A percentile compares a stretch with the other conserved stretches of the same genome.
These are phyloP conservation scores for Cornus kousa DNA, from an alignment of 148 eudicot genomes.

Conservation along the genomic window DNA sequence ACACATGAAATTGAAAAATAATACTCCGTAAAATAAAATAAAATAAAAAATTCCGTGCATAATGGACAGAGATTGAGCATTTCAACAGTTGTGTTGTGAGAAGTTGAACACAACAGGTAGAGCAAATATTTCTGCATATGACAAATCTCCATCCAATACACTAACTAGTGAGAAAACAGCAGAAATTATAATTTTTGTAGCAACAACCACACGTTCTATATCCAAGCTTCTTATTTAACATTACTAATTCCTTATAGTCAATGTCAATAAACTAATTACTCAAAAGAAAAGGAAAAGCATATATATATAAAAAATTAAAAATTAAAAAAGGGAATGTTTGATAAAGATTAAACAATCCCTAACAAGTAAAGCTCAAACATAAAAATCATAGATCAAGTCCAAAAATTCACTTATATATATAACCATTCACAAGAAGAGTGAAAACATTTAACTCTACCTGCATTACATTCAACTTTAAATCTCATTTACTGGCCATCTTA, in stretches of 20 bases:
- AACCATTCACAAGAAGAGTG: constrained; percentile 4
- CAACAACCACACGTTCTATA: not conserved
- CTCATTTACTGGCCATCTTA: not conserved
- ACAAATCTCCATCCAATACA: not conserved
- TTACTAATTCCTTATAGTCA: not conserved
- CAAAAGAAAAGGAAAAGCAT: not conserved
- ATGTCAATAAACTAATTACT: not conserved
- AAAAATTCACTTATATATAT: not conserved
- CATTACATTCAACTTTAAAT: not conserved
- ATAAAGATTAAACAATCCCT: not conserved
- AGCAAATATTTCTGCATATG: no score
- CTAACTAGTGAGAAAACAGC: not conserved
- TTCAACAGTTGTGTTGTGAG: not conserved
- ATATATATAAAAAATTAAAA: not conserved
- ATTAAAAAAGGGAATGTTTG: not conserved
- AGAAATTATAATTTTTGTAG: not conserved
- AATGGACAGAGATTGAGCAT: not conserved
- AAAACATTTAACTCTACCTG: not conserved
- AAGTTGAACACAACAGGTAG: no score
- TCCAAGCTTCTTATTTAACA: not conserved
- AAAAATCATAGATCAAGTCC: constrained; percentile 1
- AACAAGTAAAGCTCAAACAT: not conserved
- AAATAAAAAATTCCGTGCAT: no score
- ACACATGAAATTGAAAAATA: no score
- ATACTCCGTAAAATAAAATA: no score